Evolutionary conservation across 2,329 filamentous ascomycete genomes (phyloP), one percentile per base, ranked within the genome.

Genomic region (Fusarium coffeatum): DNA sequence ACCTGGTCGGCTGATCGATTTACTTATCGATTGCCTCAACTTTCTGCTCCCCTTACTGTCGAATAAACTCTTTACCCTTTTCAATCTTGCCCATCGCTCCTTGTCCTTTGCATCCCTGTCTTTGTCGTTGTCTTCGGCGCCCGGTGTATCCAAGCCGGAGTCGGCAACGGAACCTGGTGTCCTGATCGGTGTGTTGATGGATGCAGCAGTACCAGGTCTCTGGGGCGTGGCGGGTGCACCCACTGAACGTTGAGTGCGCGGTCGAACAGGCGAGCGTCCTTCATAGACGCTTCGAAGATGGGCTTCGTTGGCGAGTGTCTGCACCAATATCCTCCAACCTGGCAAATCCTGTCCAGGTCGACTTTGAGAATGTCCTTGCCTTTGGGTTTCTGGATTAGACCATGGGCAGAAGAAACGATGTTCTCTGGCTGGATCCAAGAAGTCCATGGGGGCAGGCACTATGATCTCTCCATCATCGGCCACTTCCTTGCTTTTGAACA

Each of bases 321-420:
- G 83, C 3, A 84, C 72, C 7, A 90, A 73, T 5, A 87, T 78
- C 67, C 85, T 83, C 88, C 88, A 90, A 1, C 84, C 88, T 0
- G 88, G 78, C 70, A 81, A 77, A 34, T 79, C 78, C 9, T 77
- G 78, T 48, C 75, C 80, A 3, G 74, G 75, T 46, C 76, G 79
- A 15, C 80, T 76, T 34, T 77, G 57, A 64, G 79, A 47, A 75
- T 77, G 67, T 55, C 74, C 59, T 59, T 76, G 66, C 76, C 82
- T 88, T 76, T 94, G 92, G 2, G 88, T 85, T 13, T 81, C 74
- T 5, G 87, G 79, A 71, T 89, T 93, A 63, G 90, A 86, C 93
- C 93, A 96, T 1, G 93, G 93, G 72, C 93, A 96, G 76, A 94
- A 96, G 75, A 93, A 92, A 66, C 93, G 88, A 78, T 96, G 93